phyloP scores from a whole-genome alignment of 2,329 filamentous ascomycete genomes.

The Nigrospora oryzae region DNA sequence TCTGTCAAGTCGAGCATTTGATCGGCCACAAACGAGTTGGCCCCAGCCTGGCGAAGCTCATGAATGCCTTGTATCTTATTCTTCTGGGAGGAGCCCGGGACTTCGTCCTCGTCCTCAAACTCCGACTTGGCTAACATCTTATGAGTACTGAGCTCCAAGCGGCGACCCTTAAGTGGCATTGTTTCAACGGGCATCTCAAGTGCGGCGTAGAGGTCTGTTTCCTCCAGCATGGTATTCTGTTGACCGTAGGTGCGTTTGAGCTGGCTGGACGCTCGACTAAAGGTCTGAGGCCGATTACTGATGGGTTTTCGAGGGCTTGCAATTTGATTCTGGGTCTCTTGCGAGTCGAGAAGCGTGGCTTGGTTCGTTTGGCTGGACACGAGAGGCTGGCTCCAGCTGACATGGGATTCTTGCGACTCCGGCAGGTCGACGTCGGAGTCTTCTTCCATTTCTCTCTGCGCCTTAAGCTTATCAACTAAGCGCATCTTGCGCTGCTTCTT shows the following conservation, averaged over 20 bases:
- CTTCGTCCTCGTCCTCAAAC: conserved; percentile 32
- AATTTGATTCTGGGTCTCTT: conserved; percentile 14
- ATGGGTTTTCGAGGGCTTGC: conserved; percentile 8
- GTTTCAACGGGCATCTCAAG: conserved; percentile 15
- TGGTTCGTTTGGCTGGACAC: conserved; percentile 11
- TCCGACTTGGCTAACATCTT: conserved; percentile 11
- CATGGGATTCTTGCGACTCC: conserved; percentile 10
- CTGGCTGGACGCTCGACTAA: conserved; percentile 18
- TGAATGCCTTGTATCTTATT: conserved; percentile 55
- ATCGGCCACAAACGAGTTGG: conserved; percentile 57
- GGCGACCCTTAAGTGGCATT: conserved; percentile 16
- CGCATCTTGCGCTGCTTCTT: conserved; percentile 16
- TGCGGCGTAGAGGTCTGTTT: conserved; percentile 16
- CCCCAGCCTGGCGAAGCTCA: conserved; percentile 56
- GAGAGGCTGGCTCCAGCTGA: conserved; percentile 8
- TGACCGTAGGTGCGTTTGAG: conserved; percentile 23
- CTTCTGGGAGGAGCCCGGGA: conserved; percentile 30
- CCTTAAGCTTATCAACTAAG: conserved; percentile 19
- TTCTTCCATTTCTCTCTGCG: conserved; percentile 15
- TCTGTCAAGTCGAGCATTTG: conserved; percentile 57
- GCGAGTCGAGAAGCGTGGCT: conserved; percentile 10
- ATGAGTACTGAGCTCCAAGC: conserved; percentile 18
- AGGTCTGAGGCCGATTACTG: conserved; percentile 7
- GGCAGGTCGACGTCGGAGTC: conserved; percentile 5
- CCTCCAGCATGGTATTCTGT: conserved; percentile 19